These are phyloP conservation scores for Xylariaceae sp. DNA, from an alignment of 2,329 filamentous ascomycete genomes.

Conservation along the genomic window DNA sequence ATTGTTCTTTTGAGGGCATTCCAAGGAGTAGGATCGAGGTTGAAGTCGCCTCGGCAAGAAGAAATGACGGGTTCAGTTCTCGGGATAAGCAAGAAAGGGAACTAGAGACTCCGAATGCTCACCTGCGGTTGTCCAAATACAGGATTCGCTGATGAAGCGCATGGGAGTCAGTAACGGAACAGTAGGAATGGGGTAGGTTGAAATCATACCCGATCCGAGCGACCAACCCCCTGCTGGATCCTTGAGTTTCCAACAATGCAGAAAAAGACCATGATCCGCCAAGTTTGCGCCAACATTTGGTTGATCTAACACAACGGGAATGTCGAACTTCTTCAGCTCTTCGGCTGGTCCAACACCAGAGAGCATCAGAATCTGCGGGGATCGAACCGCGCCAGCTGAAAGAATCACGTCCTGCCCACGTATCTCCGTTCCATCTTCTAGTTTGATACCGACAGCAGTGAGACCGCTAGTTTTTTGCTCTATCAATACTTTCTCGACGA, in stretches of 20 bases:
- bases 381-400: constrained; percentile 2
- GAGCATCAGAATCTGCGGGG: constrained; percentile 7
- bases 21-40: too few species aligned
- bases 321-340: background rate
- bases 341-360: constrained; percentile 1
- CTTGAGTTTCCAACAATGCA: too few species aligned
- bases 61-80: too few species aligned
- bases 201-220: background rate
- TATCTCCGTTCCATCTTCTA: constrained; percentile 21
- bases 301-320: constrained; percentile 1
- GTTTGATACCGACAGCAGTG: constrained; percentile 6
- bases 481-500: constrained; percentile 14
- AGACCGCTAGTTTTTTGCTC: background rate
- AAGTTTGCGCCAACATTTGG: background rate
- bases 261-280: too few species aligned
- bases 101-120: too few species aligned
- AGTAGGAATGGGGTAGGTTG: background rate
- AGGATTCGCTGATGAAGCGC: background rate
- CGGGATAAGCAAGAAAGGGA: too few species aligned
- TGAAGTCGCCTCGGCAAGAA: too few species aligned
- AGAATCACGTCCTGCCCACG: constrained; percentile 15
- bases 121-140: constrained; percentile 10
- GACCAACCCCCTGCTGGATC: too few species aligned
- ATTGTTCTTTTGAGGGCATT: too few species aligned
- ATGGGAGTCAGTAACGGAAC: background rate